Conservation (phyloP, 148 eudicot genomes). For the Camellia lanceoleosa region DNA sequence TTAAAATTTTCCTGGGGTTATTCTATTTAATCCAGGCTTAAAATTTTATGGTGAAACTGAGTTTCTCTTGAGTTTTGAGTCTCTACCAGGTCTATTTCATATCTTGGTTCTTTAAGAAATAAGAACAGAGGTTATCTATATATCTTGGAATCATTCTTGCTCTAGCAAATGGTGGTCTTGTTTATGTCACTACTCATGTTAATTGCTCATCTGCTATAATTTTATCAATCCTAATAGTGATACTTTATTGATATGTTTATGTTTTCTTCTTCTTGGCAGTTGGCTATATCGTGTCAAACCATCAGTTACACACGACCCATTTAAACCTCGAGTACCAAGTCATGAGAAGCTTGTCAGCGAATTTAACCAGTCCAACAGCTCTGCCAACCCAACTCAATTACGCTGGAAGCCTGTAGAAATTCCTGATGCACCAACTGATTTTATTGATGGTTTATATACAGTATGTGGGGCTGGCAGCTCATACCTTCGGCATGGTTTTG, state of each 20-base stretch:
- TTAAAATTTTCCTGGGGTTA: background rate
- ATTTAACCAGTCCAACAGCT: conserved; percentile 70
- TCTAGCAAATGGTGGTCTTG: background rate
- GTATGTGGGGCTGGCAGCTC: conserved; percentile 97
- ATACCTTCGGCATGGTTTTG: conserved; percentile 87
- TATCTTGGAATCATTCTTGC: too few species aligned
- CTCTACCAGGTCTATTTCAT: background rate
- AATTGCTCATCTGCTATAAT: background rate
- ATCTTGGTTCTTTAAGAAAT: background rate
- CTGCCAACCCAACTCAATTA: conserved; percentile 86
- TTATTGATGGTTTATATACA: conserved; percentile 78
- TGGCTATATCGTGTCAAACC: conserved; percentile 96
- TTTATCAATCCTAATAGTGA: background rate
- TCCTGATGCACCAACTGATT: conserved; percentile 69
- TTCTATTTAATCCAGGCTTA: background rate
- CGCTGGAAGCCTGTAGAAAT: conserved; percentile 84
- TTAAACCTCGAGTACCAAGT: conserved; percentile 62
- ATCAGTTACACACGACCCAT: conserved; percentile 96
- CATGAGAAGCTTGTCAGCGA: conserved; percentile 80
- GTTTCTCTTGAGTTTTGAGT: background rate
- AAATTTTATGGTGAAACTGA: background rate
- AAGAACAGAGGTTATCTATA: background rate
- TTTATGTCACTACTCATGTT: background rate
- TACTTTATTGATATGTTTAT: conserved; percentile 3
- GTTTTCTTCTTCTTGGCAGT: conserved; percentile 31